These are phyloP conservation scores for Aspergillus costaricaensis DNA, from an alignment of 2,329 filamentous ascomycete genomes.

Conservation along the genomic window DNA sequence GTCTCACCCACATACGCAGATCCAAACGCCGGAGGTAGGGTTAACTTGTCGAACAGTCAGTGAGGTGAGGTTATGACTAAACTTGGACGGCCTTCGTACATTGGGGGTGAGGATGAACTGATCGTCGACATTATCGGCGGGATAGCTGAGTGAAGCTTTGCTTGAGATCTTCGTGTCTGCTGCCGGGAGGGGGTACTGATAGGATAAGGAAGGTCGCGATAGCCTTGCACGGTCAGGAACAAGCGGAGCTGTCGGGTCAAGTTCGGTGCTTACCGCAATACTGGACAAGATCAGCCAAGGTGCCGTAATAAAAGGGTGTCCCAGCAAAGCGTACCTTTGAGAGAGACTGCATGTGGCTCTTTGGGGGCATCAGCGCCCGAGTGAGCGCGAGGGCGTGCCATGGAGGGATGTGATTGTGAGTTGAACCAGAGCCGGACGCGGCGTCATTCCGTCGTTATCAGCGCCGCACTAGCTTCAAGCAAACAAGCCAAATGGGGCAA, in stretches of 20 bases:
- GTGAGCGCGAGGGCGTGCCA: conserved; percentile 47
- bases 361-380: conserved; percentile 54
- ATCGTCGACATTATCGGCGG: conserved; percentile 51
- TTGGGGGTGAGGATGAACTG: conserved; percentile 60
- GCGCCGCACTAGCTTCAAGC: conserved; percentile 9
- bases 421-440: neutral
- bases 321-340: conserved; percentile 59
- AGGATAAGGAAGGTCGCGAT: conserved; percentile 64
- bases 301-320: conserved; percentile 3
- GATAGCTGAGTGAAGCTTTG: conserved; percentile 75
- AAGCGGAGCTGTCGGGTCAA: neutral
- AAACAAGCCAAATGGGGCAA: conserved; percentile 30
- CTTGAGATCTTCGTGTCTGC: conserved; percentile 54
- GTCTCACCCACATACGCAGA: conserved; percentile 94
- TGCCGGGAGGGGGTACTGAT: conserved; percentile 47
- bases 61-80: neutral
- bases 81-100: conserved; percentile 30
- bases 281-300: conserved; percentile 30
- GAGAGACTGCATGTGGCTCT: conserved; percentile 75
- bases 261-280: conserved; percentile 40
- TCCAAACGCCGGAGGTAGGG: conserved; percentile 86
- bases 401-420: conserved; percentile 18
- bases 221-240: conserved; percentile 58
- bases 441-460: conserved; percentile 18
- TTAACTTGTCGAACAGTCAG: conserved; percentile 54